Conservation (phyloP, 441 rosid genomes). For the Croton setiger region DNA sequence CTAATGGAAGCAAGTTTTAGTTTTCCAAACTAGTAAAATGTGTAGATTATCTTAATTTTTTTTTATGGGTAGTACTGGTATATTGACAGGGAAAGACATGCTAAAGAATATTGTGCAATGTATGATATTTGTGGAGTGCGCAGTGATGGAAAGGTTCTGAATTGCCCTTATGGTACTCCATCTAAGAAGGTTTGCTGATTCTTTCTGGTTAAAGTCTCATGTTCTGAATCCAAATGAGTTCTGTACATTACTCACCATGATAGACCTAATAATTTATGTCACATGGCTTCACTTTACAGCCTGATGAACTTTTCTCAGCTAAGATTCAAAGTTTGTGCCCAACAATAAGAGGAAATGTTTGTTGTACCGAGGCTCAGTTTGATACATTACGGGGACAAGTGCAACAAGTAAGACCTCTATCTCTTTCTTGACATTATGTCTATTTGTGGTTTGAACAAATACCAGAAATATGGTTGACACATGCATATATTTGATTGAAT, state of each 20-base stretch:
- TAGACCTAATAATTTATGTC: neutral
- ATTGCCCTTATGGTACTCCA: slow-evolving; percentile 63
- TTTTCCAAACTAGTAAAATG: neutral
- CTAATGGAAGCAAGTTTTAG: neutral
- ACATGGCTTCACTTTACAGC: slow-evolving; percentile 35
- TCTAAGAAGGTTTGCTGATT: slow-evolving; percentile 57
- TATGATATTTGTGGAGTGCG: slow-evolving; percentile 83
- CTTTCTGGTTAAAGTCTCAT: slow-evolving; percentile 11
- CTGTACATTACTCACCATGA: neutral
- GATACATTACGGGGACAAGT: slow-evolving; percentile 75
- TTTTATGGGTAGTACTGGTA: slow-evolving; percentile 9
- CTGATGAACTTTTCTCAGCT: slow-evolving; percentile 71
- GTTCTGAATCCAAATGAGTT: neutral
- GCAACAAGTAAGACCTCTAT: slow-evolving; percentile 53
- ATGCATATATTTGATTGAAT: neutral
- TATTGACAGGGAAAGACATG: slow-evolving; percentile 40
- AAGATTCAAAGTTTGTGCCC: slow-evolving; percentile 96
- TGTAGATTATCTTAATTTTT: neutral
- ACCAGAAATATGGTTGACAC: too few relatives aligned
- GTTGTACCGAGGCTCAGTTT: slow-evolving; percentile 88
- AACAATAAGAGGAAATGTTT: slow-evolving; percentile 78
- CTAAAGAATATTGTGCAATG: slow-evolving; percentile 83
- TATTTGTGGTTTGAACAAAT: neutral
- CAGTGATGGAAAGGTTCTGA: slow-evolving; percentile 69
- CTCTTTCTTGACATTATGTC: neutral